Conservation (phyloP, 352 stramenopile genomes). For the Globisporangium heterothallicum region DNA sequence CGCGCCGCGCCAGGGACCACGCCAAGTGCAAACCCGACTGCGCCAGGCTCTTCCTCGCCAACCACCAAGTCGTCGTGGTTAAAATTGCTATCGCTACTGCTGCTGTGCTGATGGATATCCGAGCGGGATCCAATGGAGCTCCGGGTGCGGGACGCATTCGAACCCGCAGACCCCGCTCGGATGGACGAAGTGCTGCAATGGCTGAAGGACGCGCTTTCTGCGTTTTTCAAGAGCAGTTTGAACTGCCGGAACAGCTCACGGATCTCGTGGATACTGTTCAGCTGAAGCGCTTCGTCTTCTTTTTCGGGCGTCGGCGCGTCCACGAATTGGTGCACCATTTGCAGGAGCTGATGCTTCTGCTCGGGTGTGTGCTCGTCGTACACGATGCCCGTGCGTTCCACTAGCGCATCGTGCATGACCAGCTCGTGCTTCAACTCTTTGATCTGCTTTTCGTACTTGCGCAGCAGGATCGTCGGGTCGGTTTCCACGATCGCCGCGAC, state of each 20-base stretch:
- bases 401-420: conserved; percentile 92
- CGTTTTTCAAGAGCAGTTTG: conserved; percentile 76
- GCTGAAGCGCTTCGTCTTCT: conserved; percentile 63
- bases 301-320: conserved; percentile 63
- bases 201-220: conserved; percentile 19
- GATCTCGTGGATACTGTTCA: conserved; percentile 89
- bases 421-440: conserved; percentile 91
- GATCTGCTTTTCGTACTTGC: conserved; percentile 90
- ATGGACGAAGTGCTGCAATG: conserved; percentile 23
- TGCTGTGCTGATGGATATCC: conserved; percentile 26
- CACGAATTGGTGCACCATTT: conserved; percentile 70
- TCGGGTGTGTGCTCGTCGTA: conserved; percentile 90
- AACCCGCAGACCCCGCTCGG: conserved; percentile 42
- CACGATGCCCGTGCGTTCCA: conserved; percentile 76
- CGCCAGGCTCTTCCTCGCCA: conserved; percentile 51
- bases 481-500: conserved; percentile 80
- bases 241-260: conserved; percentile 90
- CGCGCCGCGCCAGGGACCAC: conserved; percentile 43
- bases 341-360: conserved; percentile 79
- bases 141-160: conserved; percentile 40
- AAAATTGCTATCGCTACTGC: conserved; percentile 11
- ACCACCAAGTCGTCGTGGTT: conserved; percentile 37
- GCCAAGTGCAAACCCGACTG: conserved; percentile 53
- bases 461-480: conserved; percentile 77
- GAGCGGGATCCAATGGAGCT: conserved; percentile 41